Percentiles rank a stretch among this genome's conserved stretches.
These are phyloP conservation scores for Speleostelium caveatum DNA, from an alignment of 78 protist genomes.

Conservation along the genomic window DNA sequence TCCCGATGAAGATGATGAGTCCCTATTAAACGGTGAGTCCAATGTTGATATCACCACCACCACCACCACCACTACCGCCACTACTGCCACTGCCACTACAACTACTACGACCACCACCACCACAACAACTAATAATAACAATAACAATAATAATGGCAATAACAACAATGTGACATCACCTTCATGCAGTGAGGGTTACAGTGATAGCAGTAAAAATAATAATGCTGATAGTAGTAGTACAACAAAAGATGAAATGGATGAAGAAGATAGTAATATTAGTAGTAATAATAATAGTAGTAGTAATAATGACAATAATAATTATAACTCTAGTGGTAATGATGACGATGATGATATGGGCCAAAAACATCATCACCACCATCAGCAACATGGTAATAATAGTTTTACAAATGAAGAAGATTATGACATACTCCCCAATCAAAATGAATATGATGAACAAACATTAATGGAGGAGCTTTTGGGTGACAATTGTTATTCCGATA, in stretches of 20 bases:
- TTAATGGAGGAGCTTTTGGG: not conserved
- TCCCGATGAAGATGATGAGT: slow-evolving; percentile 4
- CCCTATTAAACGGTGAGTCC: no score
- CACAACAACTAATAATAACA: no score
- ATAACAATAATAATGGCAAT: slow-evolving; percentile 4
- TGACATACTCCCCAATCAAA: no score
- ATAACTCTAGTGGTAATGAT: not conserved
- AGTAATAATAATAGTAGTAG: slow-evolving; percentile 7
- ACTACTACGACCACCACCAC: not conserved
- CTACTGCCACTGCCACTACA: not conserved
- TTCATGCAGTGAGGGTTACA: not conserved
- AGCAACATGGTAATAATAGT: no score
- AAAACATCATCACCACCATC: no score
- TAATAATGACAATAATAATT: slow-evolving; percentile 8
- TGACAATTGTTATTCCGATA: not conserved
- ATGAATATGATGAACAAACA: not conserved
- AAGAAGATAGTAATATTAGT: not conserved
- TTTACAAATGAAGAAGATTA: no score
- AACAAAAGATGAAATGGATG: not conserved
- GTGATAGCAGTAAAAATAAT: not conserved
- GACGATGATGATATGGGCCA: slow-evolving; percentile 2
- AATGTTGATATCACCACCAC: not conserved
- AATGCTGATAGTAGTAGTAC: not conserved
- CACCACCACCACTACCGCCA: not conserved
- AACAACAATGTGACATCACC: slow-evolving; percentile 14